Percentiles rank a stretch among this genome's conserved stretches.
Evolutionary conservation across 108 stramenopile species (phyloP).

Genomic region (Pseudonitzschia multiseries): DNA sequence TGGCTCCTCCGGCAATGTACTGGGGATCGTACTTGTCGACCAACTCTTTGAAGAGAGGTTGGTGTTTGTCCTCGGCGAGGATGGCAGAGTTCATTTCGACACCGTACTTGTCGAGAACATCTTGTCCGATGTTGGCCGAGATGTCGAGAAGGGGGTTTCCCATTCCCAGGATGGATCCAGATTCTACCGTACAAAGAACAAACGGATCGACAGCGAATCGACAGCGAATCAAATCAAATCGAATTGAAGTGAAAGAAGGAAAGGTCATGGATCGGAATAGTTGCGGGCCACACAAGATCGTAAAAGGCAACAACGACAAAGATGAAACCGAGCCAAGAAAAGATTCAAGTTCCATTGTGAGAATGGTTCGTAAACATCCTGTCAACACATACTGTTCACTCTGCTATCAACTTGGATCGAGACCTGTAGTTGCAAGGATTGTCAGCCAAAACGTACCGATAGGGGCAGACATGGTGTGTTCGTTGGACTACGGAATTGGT

Average conservation of each 20-base stretch:
- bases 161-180: conserved; percentile 92
- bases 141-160: conserved; percentile 99
- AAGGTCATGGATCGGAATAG: too few species aligned
- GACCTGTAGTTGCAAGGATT: background rate
- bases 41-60: conserved; percentile 90
- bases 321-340: too few species aligned
- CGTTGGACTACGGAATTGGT: background rate
- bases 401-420: too few species aligned
- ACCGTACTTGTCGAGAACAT: conserved; percentile 95
- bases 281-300: too few species aligned
- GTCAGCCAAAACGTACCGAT: background rate
- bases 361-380: too few species aligned
- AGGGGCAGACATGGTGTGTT: background rate
- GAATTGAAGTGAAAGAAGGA: too few species aligned
- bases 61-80: conserved; percentile 98
- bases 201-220: too few species aligned
- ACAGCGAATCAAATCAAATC: too few species aligned
- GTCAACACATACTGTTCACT: too few species aligned
- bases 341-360: too few species aligned
- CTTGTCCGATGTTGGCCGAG: conserved; percentile 90
- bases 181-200: background rate
- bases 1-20: conserved; percentile 99
- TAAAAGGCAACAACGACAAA: too few species aligned
- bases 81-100: conserved; percentile 93
- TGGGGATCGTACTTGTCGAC: conserved; percentile 80